Evolutionary conservation across 2,329 filamentous ascomycete species (phyloP).

Genomic region (Geosmithia putterillii): DNA sequence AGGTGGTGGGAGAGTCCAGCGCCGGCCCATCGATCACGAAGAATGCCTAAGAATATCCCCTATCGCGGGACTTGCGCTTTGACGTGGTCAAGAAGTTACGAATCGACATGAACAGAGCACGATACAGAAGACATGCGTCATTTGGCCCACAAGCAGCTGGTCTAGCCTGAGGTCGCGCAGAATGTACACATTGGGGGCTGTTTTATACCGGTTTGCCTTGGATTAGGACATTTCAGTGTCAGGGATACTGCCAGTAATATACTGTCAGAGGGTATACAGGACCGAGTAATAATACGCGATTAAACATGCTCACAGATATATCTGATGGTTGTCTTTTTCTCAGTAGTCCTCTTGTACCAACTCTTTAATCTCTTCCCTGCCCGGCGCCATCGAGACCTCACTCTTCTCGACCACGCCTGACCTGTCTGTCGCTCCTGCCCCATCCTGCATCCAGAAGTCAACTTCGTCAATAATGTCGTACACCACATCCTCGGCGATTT

Average conservation of each 20-base stretch:
- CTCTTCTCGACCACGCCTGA: slow-evolving; percentile 31
- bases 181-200: no score
- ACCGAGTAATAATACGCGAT: no score
- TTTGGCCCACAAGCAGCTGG: neutral
- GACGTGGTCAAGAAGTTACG: no score
- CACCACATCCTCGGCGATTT: slow-evolving; percentile 87
- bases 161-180: neutral
- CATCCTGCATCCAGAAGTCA: slow-evolving; percentile 72
- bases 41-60: no score
- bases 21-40: neutral
- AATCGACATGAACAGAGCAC: no score
- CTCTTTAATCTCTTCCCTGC: slow-evolving; percentile 50
- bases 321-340: no score
- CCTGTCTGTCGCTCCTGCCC: slow-evolving; percentile 34
- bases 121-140: no score
- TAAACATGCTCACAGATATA: no score
- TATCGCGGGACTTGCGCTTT: no score
- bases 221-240: no score
- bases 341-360: slow-evolving; percentile 49
- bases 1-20: slow-evolving; percentile 5
- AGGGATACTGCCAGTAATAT: no score
- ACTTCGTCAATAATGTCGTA: slow-evolving; percentile 93
- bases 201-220: neutral
- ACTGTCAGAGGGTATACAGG: no score
- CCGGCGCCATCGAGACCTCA: slow-evolving; percentile 27